phyloP scores from a whole-genome alignment of 2,329 filamentous ascomycete genomes.

The Colletotrichum orchidophilum region DNA sequence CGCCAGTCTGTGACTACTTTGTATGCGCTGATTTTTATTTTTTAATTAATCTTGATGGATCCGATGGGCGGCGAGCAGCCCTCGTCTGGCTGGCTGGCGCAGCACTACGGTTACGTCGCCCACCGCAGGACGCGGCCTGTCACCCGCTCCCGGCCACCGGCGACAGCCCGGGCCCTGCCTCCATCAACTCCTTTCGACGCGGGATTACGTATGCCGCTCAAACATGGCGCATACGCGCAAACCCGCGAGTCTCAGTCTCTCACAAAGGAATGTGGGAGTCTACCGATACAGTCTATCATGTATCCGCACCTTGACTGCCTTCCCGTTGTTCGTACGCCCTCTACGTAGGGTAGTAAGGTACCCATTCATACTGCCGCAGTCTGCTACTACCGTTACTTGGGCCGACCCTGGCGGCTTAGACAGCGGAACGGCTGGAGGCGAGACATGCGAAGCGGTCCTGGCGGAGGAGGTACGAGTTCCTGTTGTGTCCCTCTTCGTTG shows the following conservation, averaged over 20 bases:
- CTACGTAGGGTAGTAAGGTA: background rate
- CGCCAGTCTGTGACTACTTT: background rate
- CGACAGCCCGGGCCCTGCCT: background rate
- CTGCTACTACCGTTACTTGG: background rate
- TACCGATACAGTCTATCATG: background rate
- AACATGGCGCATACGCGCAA: slow-evolving; percentile 13
- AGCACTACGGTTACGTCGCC: background rate
- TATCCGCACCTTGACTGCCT: too few species aligned
- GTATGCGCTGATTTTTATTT: background rate
- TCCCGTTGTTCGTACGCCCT: background rate
- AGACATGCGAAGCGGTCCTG: background rate
- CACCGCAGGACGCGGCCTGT: slow-evolving; percentile 1
- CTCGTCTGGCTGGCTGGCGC: background rate
- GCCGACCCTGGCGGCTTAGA: background rate
- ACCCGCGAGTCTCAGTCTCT: background rate
- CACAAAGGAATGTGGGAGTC: slow-evolving; percentile 5
- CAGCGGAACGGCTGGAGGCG: background rate
- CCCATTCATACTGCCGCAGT: background rate
- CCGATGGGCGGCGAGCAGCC: background rate
- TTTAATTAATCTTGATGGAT: slow-evolving; percentile 1
- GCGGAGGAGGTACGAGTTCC: background rate
- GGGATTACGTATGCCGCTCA: slow-evolving; percentile 30
- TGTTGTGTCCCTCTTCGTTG: background rate
- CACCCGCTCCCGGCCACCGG: slow-evolving; percentile 11
- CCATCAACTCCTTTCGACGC: slow-evolving; percentile 6